phyloP scores from a whole-genome alignment of 2,329 filamentous ascomycete species.

The Neonectria faginata region DNA sequence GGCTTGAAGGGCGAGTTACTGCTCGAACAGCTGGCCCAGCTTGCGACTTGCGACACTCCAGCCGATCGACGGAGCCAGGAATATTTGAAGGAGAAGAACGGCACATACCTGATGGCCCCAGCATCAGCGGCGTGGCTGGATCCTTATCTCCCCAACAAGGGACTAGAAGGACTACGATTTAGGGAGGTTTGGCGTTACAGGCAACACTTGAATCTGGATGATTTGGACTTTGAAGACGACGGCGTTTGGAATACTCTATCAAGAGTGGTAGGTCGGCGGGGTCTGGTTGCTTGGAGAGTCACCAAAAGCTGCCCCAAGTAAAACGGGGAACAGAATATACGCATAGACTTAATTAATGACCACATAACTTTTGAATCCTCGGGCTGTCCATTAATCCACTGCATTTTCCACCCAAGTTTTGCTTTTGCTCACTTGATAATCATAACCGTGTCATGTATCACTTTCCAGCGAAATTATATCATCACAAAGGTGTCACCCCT shows the following conservation, averaged over 20 bases:
- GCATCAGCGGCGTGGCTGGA: slow-evolving; percentile 78
- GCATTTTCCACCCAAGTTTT: slow-evolving; percentile 6
- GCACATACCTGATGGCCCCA: slow-evolving; percentile 79
- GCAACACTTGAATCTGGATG: slow-evolving; percentile 80
- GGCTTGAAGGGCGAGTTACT: slow-evolving; percentile 72
- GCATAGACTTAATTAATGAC: slow-evolving; percentile 36
- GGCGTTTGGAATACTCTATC: slow-evolving; percentile 78
- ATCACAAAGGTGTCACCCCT: slow-evolving; percentile 18
- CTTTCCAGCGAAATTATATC: slow-evolving; percentile 14
- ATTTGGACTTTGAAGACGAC: slow-evolving; percentile 82
- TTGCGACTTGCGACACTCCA: slow-evolving; percentile 73
- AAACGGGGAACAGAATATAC: slow-evolving; percentile 25
- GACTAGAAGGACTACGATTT: slow-evolving; percentile 70
- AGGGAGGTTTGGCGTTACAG: slow-evolving; percentile 76
- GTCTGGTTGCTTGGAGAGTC: slow-evolving; percentile 72
- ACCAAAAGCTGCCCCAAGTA: slow-evolving; percentile 67
- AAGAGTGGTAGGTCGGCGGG: slow-evolving; percentile 73
- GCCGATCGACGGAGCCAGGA: slow-evolving; percentile 66
- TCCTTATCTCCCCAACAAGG: slow-evolving; percentile 69
- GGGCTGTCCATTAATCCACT: slow-evolving; percentile 25
- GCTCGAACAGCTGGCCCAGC: slow-evolving; percentile 66
- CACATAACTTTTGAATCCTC: slow-evolving; percentile 29
- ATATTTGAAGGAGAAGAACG: slow-evolving; percentile 70
- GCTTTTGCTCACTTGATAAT: background rate
- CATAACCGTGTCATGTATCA: background rate